These are phyloP conservation scores for Emericellopsis atlantica DNA, from an alignment of 2,329 filamentous ascomycete species.

Conservation along the genomic window DNA sequence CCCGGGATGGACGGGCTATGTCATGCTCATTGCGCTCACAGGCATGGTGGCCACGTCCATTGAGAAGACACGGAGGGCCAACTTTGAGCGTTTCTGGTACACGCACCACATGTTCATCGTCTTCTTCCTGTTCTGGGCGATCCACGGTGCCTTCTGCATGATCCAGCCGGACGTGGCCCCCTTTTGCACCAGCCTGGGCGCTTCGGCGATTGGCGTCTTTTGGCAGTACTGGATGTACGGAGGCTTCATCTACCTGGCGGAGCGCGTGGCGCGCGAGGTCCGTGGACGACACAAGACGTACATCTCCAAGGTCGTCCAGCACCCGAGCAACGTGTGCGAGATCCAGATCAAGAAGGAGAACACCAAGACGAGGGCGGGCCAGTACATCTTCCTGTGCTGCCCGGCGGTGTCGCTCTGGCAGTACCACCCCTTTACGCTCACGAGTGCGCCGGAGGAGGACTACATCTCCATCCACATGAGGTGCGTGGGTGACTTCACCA, in stretches of 20 bases:
- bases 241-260: conserved; percentile 68
- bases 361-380: conserved; percentile 68
- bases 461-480: conserved; percentile 82
- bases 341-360: conserved; percentile 88
- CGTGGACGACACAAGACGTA: conserved; percentile 74
- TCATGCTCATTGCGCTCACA: conserved; percentile 70
- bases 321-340: conserved; percentile 79
- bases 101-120: conserved; percentile 79
- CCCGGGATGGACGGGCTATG: conserved; percentile 75
- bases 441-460: conserved; percentile 78
- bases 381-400: conserved; percentile 85
- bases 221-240: conserved; percentile 88
- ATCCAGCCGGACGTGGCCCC: conserved; percentile 74
- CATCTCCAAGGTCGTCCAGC: conserved; percentile 80
- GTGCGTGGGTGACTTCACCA: conserved; percentile 73
- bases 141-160: conserved; percentile 85
- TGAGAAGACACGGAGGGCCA: conserved; percentile 65
- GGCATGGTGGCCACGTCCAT: conserved; percentile 67
- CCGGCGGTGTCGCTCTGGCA: conserved; percentile 80
- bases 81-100: conserved; percentile 87
- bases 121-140: conserved; percentile 86
- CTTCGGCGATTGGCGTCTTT: conserved; percentile 61
- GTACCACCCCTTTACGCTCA: conserved; percentile 79
- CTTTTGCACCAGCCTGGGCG: conserved; percentile 58
- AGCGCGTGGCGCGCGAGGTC: conserved; percentile 66